phyloP scores from a whole-genome alignment of 306 rosid species.

The Senna siamea region DNA sequence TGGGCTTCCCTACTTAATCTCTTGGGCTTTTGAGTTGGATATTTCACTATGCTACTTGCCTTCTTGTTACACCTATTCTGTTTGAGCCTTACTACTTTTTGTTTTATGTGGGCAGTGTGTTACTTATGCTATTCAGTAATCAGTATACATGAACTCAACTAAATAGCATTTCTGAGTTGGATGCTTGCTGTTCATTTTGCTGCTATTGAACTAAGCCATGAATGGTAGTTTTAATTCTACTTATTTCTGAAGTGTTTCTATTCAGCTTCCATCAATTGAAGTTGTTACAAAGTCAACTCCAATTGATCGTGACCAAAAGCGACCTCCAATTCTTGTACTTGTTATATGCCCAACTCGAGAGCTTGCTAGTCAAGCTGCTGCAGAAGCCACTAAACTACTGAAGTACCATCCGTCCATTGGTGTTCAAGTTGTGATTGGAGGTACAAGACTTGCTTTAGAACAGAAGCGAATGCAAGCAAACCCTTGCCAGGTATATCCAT shows the following conservation, averaged over 20 bases:
- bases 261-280: slow-evolving; percentile 98
- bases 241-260: slow-evolving; percentile 35
- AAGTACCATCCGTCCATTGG: slow-evolving; percentile 88
- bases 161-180: slow-evolving; percentile 12
- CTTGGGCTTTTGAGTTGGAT: slow-evolving; percentile 16
- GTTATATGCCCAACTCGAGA: slow-evolving; percentile 97
- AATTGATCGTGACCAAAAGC: slow-evolving; percentile 61
- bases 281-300: slow-evolving; percentile 71
- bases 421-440: slow-evolving; percentile 96
- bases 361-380: slow-evolving; percentile 92
- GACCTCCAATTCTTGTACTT: slow-evolving; percentile 84
- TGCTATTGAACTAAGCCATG: slow-evolving; percentile 12
- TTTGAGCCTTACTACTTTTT: not conserved
- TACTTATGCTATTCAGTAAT: slow-evolving; percentile 1
- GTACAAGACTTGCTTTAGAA: slow-evolving; percentile 82
- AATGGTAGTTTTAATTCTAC: slow-evolving; percentile 33
- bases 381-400: slow-evolving; percentile 77
- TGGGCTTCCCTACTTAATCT: slow-evolving; percentile 13
- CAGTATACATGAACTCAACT: not conserved
- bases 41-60: slow-evolving; percentile 13
- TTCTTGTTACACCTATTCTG: not conserved
- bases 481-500: slow-evolving; percentile 79
- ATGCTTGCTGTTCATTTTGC: slow-evolving; percentile 23
- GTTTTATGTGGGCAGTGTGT: not conserved
- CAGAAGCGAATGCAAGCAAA: slow-evolving; percentile 92